Base-by-base conservation (phyloP, 352 stramenopile genomes). In the Phytophthora sp. region DNA sequence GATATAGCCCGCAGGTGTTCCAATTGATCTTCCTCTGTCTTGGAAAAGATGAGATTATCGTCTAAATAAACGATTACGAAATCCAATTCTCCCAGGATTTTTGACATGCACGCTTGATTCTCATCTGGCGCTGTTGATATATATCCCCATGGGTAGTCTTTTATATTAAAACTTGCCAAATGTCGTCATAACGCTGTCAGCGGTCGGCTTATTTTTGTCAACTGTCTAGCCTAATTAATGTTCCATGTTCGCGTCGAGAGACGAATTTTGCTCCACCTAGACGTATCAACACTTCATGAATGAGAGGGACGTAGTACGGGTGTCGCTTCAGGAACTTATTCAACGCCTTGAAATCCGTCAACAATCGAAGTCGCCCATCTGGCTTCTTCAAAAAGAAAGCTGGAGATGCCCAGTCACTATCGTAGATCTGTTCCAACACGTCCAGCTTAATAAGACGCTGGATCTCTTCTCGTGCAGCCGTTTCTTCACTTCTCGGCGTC, bases 11-110 rank as follows among this genome's bases (percentile, higher is more conserved):
- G 21, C 26, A 67, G 18, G 15, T 67, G 49, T 12, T 42, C 41
- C 3, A 67, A 5, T 23, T 67, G 42, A 23, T 67, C 59, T n/a
- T 36, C 31, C 26, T 9, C 41, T 7, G 26, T 54, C 2, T 58
- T 47, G 2, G 57, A 58, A 21, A 66, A 66, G n/a, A n/a, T n/a
- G n/a, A n/a, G n/a, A 2, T 61, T 38, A 13, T 67, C 59, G 15
- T 67, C 59, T 24, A 61, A 42, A n/a, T 67, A 56, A 0, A 67
- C 50, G 7, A 61, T 49, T 2, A 67, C 59, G 21, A 67, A 56
- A 2, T 60, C 23, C 0, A 61, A 27, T 9, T 52, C 50, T 0
- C 30, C 59, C 4, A 67, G 7, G 7, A 67, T 60, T 9, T 51
- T 61, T 18, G 7, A 15, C 50, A 61, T 67, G 18, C 59, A 57